Evolutionary conservation across 495 filamentous ascomycete genomes (phyloP).

Genomic region (Trichoderma gamsii): DNA sequence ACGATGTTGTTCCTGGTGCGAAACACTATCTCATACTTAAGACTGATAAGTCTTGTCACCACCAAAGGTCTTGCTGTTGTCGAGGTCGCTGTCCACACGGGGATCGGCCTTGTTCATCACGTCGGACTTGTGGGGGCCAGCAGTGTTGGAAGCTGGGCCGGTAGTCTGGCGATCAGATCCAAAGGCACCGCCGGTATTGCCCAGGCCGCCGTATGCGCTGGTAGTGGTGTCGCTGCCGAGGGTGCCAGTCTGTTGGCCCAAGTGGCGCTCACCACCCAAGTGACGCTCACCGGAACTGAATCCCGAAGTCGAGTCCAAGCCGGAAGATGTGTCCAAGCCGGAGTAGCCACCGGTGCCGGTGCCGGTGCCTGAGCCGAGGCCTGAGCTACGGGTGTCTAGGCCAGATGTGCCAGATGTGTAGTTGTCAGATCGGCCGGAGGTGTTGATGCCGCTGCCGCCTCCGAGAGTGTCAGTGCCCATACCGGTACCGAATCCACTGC

Average conservation of each 20-base stretch:
- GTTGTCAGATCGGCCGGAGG: conserved; percentile 11
- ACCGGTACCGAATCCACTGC: neutral
- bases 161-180: conserved; percentile 22
- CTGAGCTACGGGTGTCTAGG: conserved; percentile 19
- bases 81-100: conserved; percentile 46
- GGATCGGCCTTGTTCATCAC: conserved; percentile 50
- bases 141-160: conserved; percentile 30
- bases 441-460: conserved; percentile 19
- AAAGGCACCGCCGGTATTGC: conserved; percentile 25
- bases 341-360: too few species aligned
- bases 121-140: conserved; percentile 46
- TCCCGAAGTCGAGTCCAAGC: conserved; percentile 25
- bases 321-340: conserved; percentile 27
- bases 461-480: conserved; percentile 24
- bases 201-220: conserved; percentile 22
- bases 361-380: too few species aligned
- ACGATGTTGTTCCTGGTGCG: conserved; percentile 35
- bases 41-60: conserved; percentile 42
- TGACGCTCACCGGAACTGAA: conserved; percentile 16
- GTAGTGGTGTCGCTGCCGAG: conserved; percentile 18
- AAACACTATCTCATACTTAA: conserved; percentile 40
- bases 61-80: conserved; percentile 39
- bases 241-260: conserved; percentile 11
- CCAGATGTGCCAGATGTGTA: conserved; percentile 15
- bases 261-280: conserved; percentile 17